Conservation (phyloP, 2,329 filamentous ascomycete genomes). For the Phialophora macrospora region DNA sequence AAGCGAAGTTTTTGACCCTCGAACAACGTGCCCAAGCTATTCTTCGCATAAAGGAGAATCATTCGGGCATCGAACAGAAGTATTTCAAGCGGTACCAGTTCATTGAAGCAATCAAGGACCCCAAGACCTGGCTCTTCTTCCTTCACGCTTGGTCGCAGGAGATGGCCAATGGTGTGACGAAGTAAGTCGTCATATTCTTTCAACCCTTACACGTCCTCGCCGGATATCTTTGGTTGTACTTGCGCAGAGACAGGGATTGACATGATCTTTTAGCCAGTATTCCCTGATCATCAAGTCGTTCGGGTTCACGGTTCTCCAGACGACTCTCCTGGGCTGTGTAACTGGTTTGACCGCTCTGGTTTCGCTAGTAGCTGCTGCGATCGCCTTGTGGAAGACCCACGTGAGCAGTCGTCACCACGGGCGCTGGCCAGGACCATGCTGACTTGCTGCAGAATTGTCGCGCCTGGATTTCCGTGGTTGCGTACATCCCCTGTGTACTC, state of each 20-base stretch:
- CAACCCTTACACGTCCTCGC: too few species aligned
- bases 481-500: conserved; percentile 46
- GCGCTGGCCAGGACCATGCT: too few species aligned
- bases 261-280: conserved; percentile 41
- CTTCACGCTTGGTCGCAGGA: conserved; percentile 47
- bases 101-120: conserved; percentile 51
- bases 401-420: not conserved
- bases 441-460: conserved; percentile 28
- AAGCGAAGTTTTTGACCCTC: conserved; percentile 28
- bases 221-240: too few species aligned
- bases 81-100: conserved; percentile 56
- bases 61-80: conserved; percentile 58
- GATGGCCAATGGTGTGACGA: conserved; percentile 49
- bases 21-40: conserved; percentile 30
- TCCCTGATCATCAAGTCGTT: conserved; percentile 54
- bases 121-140: conserved; percentile 52
- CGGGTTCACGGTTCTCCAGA: conserved; percentile 58
- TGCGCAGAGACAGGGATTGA: too few species aligned
- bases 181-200: conserved; percentile 23
- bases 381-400: conserved; percentile 41
- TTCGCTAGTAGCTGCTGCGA: conserved; percentile 41
- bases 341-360: conserved; percentile 38
- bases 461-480: conserved; percentile 41
- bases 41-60: conserved; percentile 35
- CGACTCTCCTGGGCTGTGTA: conserved; percentile 55